phyloP scores from a whole-genome alignment of 306 rosid species.

The Malus fusca region DNA sequence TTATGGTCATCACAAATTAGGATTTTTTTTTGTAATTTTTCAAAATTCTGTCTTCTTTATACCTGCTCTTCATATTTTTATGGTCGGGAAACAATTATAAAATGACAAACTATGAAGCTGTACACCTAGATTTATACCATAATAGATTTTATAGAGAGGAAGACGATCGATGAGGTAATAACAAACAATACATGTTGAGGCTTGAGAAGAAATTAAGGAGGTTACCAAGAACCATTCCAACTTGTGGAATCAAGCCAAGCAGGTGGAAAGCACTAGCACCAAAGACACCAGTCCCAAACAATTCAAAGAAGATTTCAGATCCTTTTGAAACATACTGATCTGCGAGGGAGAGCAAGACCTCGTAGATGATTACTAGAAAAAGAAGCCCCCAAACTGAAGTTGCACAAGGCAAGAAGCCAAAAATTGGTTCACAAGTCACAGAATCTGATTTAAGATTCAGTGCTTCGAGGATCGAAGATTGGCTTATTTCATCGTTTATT shows the following conservation, averaged over 20 bases:
- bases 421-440: conserved; percentile 33
- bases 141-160: neutral
- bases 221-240: conserved; percentile 22
- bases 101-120: too few relatives aligned
- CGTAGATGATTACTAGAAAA: conserved; percentile 27
- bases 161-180: neutral
- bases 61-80: too few relatives aligned
- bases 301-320: conserved; percentile 24
- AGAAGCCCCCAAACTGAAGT: conserved; percentile 21
- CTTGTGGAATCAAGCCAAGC: conserved; percentile 27
- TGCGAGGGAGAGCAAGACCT: conserved; percentile 24
- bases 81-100: too few relatives aligned
- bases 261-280: conserved; percentile 33
- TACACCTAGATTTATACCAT: neutral
- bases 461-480: neutral
- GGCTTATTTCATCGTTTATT: neutral
- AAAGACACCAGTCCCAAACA: conserved; percentile 27
- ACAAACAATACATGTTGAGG: neutral
- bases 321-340: conserved; percentile 15
- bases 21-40: too few relatives aligned
- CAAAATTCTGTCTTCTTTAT: too few relatives aligned
- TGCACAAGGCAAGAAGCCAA: conserved; percentile 36
- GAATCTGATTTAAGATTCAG: conserved; percentile 6
- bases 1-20: too few relatives aligned
- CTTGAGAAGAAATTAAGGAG: neutral